These are phyloP conservation scores for Plasmodium blacklocki DNA, from an alignment of 169 alveolate genomes.

Conservation along the genomic window DNA sequence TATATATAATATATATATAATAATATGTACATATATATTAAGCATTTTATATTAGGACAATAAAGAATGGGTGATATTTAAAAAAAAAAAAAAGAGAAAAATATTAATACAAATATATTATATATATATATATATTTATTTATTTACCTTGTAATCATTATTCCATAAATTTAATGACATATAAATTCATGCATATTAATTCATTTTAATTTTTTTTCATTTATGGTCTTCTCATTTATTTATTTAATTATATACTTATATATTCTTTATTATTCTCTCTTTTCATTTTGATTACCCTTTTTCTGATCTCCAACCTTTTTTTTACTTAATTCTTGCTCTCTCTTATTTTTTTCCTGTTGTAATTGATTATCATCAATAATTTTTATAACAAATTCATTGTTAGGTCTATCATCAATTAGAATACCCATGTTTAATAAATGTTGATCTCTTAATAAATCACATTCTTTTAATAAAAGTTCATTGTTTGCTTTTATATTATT, in stretches of 20 bases:
- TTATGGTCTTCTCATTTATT: background rate
- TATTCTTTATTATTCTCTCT: background rate
- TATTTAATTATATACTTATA: background rate
- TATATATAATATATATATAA: background rate
- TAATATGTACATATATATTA: background rate
- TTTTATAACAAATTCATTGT: conserved; percentile 89
- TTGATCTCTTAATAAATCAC: conserved; percentile 96
- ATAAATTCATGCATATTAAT: background rate
- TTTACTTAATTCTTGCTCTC: conserved; percentile 84
- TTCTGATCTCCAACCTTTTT: conserved; percentile 72
- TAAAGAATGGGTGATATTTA: background rate
- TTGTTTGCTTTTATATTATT: conserved; percentile 68
- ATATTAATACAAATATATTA: background rate
- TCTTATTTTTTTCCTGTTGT: conserved; percentile 83
- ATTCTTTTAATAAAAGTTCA: conserved; percentile 83
- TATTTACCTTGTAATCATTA: background rate
- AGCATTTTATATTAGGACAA: too few species aligned
- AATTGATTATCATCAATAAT: conserved; percentile 85
- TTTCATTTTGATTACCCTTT: conserved; percentile 18
- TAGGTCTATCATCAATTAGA: conserved; percentile 94
- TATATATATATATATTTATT: background rate
- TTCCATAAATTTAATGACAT: background rate
- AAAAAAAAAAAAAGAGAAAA: conserved; percentile 2
- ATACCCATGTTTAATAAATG: conserved; percentile 92
- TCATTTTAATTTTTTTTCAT: background rate